Percentiles rank a stretch among this genome's conserved stretches.
Conservation (phyloP, 1,139 yeast genomes). For the Ogataea hybrid region DNA sequence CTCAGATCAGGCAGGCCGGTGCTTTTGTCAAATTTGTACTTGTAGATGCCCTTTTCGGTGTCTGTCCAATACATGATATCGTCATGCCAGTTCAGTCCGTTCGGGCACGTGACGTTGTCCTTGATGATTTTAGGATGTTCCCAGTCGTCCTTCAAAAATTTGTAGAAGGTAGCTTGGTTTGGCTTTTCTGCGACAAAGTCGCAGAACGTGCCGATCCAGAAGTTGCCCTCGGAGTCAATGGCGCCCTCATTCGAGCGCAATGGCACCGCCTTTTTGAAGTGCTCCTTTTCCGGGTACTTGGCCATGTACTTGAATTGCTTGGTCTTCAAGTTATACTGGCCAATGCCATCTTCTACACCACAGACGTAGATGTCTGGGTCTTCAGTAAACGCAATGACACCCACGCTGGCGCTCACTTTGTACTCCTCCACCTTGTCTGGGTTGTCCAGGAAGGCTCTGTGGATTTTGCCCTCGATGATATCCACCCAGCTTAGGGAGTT, state of each 20-base stretch:
- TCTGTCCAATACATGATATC: constrained; percentile 69
- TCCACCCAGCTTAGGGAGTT: constrained; percentile 69
- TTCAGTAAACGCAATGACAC: constrained; percentile 60
- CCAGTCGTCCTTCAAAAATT: constrained; percentile 35
- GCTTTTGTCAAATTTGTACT: constrained; percentile 54
- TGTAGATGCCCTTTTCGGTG: constrained; percentile 59
- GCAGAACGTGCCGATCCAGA: constrained; percentile 75
- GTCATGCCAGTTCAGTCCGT: constrained; percentile 75
- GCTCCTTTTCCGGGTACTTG: constrained; percentile 41
- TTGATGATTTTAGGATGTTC: constrained; percentile 29
- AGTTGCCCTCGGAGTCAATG: constrained; percentile 64
- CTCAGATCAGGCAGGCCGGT: constrained; percentile 44
- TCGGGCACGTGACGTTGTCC: constrained; percentile 51
- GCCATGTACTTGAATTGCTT: constrained; percentile 42
- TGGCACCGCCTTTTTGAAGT: constrained; percentile 28
- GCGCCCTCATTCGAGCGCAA: constrained; percentile 74
- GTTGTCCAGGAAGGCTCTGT: constrained; percentile 39
- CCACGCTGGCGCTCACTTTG: constrained; percentile 44
- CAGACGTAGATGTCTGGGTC: constrained; percentile 42
- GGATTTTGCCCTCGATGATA: constrained; percentile 57
- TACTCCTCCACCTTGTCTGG: constrained; percentile 28
- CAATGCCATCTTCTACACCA: constrained; percentile 60
- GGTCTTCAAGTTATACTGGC: constrained; percentile 44
- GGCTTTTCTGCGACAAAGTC: constrained; percentile 43
- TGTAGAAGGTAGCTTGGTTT: constrained; percentile 45